phyloP scores from a whole-genome alignment of 2,329 filamentous ascomycete species.

The Tolypocladium tropicale region DNA sequence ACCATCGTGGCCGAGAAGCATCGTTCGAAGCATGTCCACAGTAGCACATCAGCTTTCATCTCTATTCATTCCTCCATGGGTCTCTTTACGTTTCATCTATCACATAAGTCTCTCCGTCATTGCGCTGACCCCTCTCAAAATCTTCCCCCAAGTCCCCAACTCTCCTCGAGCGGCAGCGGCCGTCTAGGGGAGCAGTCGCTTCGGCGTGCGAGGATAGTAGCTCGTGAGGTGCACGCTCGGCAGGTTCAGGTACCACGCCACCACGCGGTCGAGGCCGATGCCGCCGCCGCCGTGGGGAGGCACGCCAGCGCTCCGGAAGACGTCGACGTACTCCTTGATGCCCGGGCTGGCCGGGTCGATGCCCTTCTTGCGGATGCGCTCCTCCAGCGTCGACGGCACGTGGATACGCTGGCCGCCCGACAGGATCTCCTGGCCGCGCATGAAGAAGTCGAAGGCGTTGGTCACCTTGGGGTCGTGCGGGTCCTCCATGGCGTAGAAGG shows the following conservation, averaged over 20 bases:
- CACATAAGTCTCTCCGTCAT: neutral
- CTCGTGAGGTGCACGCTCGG: constrained; percentile 48
- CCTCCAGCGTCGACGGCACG: constrained; percentile 62
- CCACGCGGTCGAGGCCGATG: constrained; percentile 81
- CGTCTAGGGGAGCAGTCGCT: constrained; percentile 45
- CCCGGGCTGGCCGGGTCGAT: constrained; percentile 63
- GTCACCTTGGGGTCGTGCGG: constrained; percentile 2
- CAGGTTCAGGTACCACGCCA: constrained; percentile 53
- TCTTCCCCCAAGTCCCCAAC: neutral
- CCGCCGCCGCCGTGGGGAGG: constrained; percentile 88
- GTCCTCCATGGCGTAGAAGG: constrained; percentile 82
- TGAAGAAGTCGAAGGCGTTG: constrained; percentile 42
- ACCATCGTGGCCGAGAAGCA: too few species aligned
- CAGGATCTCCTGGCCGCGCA: constrained; percentile 86
- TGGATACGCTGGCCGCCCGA: constrained; percentile 90
- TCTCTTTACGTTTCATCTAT: neutral
- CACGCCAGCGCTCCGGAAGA: constrained; percentile 70
- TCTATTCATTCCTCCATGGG: neutral
- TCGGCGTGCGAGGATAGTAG: constrained; percentile 51
- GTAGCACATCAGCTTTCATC: neutral
- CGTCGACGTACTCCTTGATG: constrained; percentile 86
- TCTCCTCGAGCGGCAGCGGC: too few species aligned
- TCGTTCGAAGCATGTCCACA: too few species aligned
- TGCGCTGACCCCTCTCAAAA: too few species aligned
- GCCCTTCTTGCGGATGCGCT: constrained; percentile 67